phyloP scores from a whole-genome alignment of 2,329 filamentous ascomycete species.

The Penicillium sp. region DNA sequence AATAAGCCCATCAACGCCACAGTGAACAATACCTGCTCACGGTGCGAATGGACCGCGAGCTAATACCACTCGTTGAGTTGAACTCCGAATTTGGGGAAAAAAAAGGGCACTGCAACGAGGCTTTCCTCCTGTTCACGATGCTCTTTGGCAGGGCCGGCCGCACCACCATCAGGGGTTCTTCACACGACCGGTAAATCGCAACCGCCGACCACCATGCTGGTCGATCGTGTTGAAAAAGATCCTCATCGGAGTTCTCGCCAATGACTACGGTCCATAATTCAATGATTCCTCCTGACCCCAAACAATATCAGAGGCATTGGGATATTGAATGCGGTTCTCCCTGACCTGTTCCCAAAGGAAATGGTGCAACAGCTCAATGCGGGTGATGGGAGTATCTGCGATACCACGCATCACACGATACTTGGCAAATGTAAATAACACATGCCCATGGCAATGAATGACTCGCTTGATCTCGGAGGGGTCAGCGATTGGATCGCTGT shows the following conservation, averaged over 20 bases:
- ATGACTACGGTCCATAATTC: slow-evolving; percentile 94
- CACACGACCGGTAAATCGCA: slow-evolving; percentile 92
- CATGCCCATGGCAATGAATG: slow-evolving; percentile 90
- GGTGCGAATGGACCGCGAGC: too few relatives aligned
- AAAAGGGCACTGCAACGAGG: slow-evolving; percentile 60
- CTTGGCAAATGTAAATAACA: slow-evolving; percentile 86
- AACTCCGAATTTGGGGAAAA: too few relatives aligned
- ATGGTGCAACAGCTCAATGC: slow-evolving; percentile 94
- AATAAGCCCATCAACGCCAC: too few relatives aligned
- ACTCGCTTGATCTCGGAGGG: slow-evolving; percentile 89
- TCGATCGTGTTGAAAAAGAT: slow-evolving; percentile 89
- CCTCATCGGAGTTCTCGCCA: slow-evolving; percentile 92
- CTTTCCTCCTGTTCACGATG: slow-evolving; percentile 89
- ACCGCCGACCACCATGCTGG: slow-evolving; percentile 86
- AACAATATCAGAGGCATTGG: slow-evolving; percentile 94
- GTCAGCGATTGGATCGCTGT: slow-evolving; percentile 72
- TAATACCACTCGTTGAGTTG: too few relatives aligned
- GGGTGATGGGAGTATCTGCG: slow-evolving; percentile 90
- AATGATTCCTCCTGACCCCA: slow-evolving; percentile 97
- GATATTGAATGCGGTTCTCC: slow-evolving; percentile 93
- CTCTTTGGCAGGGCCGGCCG: slow-evolving; percentile 82
- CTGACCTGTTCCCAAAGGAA: slow-evolving; percentile 97
- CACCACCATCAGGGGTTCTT: slow-evolving; percentile 84
- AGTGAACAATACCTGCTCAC: too few relatives aligned
- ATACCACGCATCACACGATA: slow-evolving; percentile 82